These are phyloP conservation scores for Uronychia setigera DNA, from an alignment of 73 alveolate species.

Conservation along the genomic window DNA sequence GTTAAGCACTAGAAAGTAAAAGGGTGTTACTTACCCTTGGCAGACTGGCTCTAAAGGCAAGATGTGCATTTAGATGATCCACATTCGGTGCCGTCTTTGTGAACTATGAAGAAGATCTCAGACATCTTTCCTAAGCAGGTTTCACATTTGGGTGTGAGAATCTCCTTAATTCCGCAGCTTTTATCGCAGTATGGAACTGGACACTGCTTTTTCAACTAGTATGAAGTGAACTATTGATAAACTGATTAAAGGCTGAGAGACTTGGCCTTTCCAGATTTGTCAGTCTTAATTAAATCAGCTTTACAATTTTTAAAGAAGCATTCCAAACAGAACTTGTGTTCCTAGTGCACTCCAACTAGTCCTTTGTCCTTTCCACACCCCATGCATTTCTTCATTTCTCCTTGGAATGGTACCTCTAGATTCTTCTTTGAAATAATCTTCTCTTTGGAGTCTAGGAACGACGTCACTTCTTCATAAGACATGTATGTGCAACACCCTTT, in stretches of 20 bases:
- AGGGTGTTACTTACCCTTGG: background rate
- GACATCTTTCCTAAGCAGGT: background rate
- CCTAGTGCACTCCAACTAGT: background rate
- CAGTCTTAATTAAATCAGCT: background rate
- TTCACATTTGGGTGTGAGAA: background rate
- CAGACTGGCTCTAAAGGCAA: background rate
- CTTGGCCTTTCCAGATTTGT: background rate
- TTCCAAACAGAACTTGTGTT: background rate
- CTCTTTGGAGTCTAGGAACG: no score
- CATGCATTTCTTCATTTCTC: background rate
- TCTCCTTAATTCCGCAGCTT: background rate
- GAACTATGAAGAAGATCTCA: background rate
- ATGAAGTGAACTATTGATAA: background rate
- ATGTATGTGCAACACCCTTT: no score
- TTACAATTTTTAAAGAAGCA: background rate
- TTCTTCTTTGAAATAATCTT: no score
- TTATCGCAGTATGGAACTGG: background rate
- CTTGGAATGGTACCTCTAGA: background rate
- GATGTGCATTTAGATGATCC: background rate
- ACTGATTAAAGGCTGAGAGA: background rate
- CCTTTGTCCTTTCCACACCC: background rate
- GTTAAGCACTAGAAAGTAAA: background rate
- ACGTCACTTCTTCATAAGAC: no score
- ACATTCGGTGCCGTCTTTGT: background rate
- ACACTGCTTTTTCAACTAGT: background rate